Base-by-base conservation (phyloP, 2,329 filamentous ascomycete species). In the Penicillium sp. region DNA sequence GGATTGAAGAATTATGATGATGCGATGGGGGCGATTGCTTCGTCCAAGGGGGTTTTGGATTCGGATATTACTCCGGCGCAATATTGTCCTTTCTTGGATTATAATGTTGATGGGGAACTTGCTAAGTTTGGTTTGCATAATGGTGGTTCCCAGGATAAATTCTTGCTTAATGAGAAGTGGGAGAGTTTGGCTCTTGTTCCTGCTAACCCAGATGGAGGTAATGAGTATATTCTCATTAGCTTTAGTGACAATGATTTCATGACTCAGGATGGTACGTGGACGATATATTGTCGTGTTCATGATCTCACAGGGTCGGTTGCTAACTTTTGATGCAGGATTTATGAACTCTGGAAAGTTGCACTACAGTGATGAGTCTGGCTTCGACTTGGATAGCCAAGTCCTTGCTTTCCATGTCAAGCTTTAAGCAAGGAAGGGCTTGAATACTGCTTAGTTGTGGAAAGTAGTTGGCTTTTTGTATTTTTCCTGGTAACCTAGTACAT, bases 221-320 rank as follows among this genome's bases (percentile, higher is more conserved):
- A 82, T 21, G 83, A 89, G 70, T 90, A 84, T 68, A 89, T 84
- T 63, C 66, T 91, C 27, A 82, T 91, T 55, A 83, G 80, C 10
- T 71, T 89, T 42, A 87, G 82, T 50, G 88, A 90, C 62, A 89
- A 91, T 64, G 87, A 91, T 67, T 90, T 90, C 60, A 84, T 90
- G 50, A 90, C 87, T 0, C 86, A 90, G 67, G 76, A 90, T 67
- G 85, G 84, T 76, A 64, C 57, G 72, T 61, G 3, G 3, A 33
- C 4, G 5, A 33, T 7, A 2, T 32, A 2, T 34, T 34, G n/a
- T 2, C 6, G 6, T 27, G 10, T 27, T 6, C 5, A 27, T 27
- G 5, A n/a, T 27, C 24, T 10, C 6, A 15, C 10, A 37, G 34
- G 6, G 12, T 7, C 24, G 20, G 21, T 23, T 37, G 13, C 21